Base-by-base conservation (phyloP, 2,329 filamentous ascomycete genomes). In the Trichoderma sp. region DNA sequence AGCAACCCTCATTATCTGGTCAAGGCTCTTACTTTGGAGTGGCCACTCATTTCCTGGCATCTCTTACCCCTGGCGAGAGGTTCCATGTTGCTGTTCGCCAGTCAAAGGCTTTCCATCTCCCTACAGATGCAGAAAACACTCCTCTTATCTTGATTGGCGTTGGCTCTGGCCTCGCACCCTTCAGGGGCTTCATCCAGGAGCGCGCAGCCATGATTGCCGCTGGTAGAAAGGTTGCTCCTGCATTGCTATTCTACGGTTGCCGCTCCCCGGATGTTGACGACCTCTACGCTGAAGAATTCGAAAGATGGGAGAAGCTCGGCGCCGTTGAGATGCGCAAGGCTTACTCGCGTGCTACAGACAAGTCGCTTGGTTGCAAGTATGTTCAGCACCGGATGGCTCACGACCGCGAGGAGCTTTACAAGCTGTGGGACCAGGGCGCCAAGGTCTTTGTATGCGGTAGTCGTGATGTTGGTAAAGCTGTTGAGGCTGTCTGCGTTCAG, bases 361-460 rank as follows among this genome's bases (percentile, higher is more conserved):
- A 77, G 63, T 84, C 84, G 0, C 77, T 82, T 6, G 87, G 84
- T 0, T 86, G 78, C 71, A 78, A 76, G 71, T 83, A 84, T 70
- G 83, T 85, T 14, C 83, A 85, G 76, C 79, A 86, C 56, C 74
- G 81, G 6, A 68, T 86, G 63, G 76, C 73, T 11, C 76, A 74
- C 4, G 78, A 83, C 65, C 72, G 76, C 6, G 74, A 78, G 2
- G 78, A 81, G 49, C 71, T 83, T 3, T 70, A 74, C 16, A 71
- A 76, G 26, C 74, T 83, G 24, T 85, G 82, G 82, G 69, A 77
- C 5, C 70, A 75, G 10, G 83, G 81, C 4, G 83, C 89, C 0
- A 85, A 85, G 73, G 78, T 90, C 0, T 92, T 87, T 73, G 84
- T 91, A 2, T 93, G 90, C 75, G 90, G 90, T 4, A 87, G 86